phyloP scores from a whole-genome alignment of 1,284 basidiomycete genomes.

The Tilletia setariae region DNA sequence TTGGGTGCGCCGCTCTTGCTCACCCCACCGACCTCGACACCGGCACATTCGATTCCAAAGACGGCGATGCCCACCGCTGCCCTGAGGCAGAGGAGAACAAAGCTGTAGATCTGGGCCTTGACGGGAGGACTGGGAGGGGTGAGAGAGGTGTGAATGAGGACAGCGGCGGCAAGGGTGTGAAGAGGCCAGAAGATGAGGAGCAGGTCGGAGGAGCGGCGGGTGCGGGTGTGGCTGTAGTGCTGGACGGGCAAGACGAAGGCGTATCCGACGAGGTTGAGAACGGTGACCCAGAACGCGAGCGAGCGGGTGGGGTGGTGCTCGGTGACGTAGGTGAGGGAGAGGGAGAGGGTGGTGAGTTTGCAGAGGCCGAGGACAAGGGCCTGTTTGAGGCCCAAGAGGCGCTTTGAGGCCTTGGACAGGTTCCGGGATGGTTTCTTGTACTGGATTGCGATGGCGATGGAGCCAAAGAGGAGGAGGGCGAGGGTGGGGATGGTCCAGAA shows the following conservation, averaged over 20 bases:
- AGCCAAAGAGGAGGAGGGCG: conserved; percentile 35
- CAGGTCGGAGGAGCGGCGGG: conserved; percentile 70
- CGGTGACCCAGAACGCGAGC: conserved; percentile 31
- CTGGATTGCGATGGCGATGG: conserved; percentile 25
- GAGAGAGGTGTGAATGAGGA: conserved; percentile 60
- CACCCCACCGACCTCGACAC: conserved; percentile 36
- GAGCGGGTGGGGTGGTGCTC: conserved; percentile 29
- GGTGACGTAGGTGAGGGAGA: conserved; percentile 52
- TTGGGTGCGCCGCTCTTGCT: too few relatives aligned
- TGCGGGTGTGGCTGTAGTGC: conserved; percentile 70
- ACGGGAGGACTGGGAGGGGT: conserved; percentile 32
- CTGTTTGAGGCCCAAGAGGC: conserved; percentile 39
- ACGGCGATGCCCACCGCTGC: conserved; percentile 31
- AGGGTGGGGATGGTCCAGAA: conserved; percentile 40
- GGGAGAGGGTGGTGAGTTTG: conserved; percentile 62
- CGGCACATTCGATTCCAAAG: conserved; percentile 42
- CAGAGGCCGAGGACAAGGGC: conserved; percentile 60
- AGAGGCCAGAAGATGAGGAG: conserved; percentile 80
- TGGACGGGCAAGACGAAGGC: conserved; percentile 46
- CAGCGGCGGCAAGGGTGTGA: conserved; percentile 61
- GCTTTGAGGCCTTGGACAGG: conserved; percentile 30
- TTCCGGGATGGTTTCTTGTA: conserved; percentile 21
- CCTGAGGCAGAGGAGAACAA: conserved; percentile 40
- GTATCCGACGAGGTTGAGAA: conserved; percentile 30
- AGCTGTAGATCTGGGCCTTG: conserved; percentile 28